phyloP scores from a whole-genome alignment of 148 eudicot genomes.

The Camellia lanceoleosa region DNA sequence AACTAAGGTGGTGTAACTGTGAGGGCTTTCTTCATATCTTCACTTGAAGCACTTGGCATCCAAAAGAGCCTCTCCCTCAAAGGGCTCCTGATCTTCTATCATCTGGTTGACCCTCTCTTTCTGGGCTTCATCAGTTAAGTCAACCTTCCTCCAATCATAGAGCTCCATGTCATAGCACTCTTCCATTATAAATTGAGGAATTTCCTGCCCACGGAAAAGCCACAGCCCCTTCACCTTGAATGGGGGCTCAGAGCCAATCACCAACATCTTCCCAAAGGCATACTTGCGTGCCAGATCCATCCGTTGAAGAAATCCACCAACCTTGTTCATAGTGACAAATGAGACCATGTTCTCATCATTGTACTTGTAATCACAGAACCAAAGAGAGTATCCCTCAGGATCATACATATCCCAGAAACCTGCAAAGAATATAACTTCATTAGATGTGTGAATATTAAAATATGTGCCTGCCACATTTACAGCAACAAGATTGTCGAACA shows the following conservation, averaged over 20 bases:
- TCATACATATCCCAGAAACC: constrained; percentile 15
- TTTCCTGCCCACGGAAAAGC: constrained; percentile 11
- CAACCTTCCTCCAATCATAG: constrained; percentile 3
- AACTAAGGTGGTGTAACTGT: background rate
- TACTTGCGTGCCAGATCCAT: constrained; percentile 14
- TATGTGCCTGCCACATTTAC: background rate
- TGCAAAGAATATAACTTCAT: background rate
- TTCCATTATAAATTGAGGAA: constrained; percentile 9
- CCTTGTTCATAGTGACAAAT: constrained; percentile 10
- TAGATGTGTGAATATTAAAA: too few species aligned
- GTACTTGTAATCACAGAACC: constrained; percentile 12
- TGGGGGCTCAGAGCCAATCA: constrained; percentile 14
- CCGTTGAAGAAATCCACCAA: constrained; percentile 4
- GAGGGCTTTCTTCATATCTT: too few species aligned
- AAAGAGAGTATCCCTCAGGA: constrained; percentile 10
- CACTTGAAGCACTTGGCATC: constrained; percentile 16
- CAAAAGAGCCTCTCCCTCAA: constrained; percentile 9
- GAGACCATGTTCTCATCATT: constrained; percentile 8
- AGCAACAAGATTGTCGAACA: background rate
- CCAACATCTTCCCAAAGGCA: constrained; percentile 15
- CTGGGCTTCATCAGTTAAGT: background rate
- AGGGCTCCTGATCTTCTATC: constrained; percentile 10
- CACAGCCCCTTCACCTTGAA: constrained; percentile 13
- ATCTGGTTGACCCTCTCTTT: constrained; percentile 12
- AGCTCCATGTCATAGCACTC: constrained; percentile 16